Percentiles rank a stretch among this genome's conserved stretches.
phyloP scores from a whole-genome alignment of 2,329 filamentous ascomycete genomes.

The Ophiostoma australiae region DNA sequence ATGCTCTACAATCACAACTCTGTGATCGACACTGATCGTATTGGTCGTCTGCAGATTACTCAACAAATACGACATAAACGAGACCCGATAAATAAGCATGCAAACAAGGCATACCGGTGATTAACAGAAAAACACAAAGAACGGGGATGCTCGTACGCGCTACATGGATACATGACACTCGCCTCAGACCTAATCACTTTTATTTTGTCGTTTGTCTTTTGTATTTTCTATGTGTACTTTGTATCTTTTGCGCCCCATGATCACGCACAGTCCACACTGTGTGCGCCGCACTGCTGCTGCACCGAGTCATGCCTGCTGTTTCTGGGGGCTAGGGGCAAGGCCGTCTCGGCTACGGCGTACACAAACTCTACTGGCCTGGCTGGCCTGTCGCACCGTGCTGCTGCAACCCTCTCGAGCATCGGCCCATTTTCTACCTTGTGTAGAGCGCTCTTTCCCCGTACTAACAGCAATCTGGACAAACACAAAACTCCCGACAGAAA shows the following conservation, averaged over 20 bases:
- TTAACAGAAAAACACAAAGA: not conserved
- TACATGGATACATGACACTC: not conserved
- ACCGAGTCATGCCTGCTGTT: not conserved
- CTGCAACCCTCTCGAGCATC: not conserved
- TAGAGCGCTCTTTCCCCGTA: not conserved
- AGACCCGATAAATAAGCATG: slow-evolving; percentile 10
- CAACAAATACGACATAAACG: slow-evolving; percentile 7
- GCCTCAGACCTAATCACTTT: no score
- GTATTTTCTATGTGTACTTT: not conserved
- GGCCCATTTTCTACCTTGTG: not conserved
- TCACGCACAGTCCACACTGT: slow-evolving; percentile 1
- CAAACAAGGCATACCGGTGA: not conserved
- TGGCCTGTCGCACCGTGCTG: not conserved
- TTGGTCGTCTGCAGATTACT: not conserved
- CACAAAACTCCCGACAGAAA: slow-evolving; percentile 5
- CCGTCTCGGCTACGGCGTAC: no score
- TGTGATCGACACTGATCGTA: not conserved
- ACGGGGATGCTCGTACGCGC: not conserved
- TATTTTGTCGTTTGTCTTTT: no score
- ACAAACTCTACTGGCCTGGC: no score
- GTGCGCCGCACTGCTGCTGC: slow-evolving; percentile 7
- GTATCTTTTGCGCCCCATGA: not conserved
- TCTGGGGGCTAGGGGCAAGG: no score
- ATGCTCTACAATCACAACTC: not conserved
- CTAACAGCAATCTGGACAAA: slow-evolving; percentile 1